phyloP scores from a whole-genome alignment of 139 green algal genomes.

The Chlamydomonas sp. region DNA sequence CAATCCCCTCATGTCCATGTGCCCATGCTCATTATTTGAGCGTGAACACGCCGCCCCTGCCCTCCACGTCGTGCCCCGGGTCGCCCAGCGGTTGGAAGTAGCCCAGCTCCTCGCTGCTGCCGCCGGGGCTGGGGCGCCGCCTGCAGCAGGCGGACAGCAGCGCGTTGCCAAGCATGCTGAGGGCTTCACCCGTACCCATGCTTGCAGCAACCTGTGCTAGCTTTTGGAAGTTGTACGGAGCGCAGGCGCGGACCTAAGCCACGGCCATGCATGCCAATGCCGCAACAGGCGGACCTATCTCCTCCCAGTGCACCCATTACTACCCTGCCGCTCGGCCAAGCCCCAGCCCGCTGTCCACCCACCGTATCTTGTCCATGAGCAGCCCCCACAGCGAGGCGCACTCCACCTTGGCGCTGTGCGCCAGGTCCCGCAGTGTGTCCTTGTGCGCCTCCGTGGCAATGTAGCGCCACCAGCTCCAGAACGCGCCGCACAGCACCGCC shows the following conservation, averaged over 20 bases:
- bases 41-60: constrained; percentile 31
- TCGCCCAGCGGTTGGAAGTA: constrained; percentile 66
- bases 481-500: constrained; percentile 32
- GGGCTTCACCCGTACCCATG: background rate
- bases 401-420: background rate
- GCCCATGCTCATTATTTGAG: constrained; percentile 17
- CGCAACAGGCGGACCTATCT: background rate
- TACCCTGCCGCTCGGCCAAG: background rate
- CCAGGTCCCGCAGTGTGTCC: constrained; percentile 38
- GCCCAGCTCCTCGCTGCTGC: constrained; percentile 47
- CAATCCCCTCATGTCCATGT: too few relatives aligned
- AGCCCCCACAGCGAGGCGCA: constrained; percentile 17
- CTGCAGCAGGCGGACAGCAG: background rate
- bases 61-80: constrained; percentile 30
- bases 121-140: background rate
- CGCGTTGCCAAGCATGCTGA: background rate
- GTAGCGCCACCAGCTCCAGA: constrained; percentile 56
- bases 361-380: constrained; percentile 13
- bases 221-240: background rate
- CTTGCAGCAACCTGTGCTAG: background rate
- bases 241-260: too few relatives aligned
- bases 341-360: too few relatives aligned
- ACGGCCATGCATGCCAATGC: background rate
- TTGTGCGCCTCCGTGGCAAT: constrained; percentile 50
- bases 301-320: background rate